Evolutionary conservation across 2,329 filamentous ascomycete genomes (phyloP), one percentile per base, ranked within the genome.

Genomic region (Fusarium circinatum): DNA sequence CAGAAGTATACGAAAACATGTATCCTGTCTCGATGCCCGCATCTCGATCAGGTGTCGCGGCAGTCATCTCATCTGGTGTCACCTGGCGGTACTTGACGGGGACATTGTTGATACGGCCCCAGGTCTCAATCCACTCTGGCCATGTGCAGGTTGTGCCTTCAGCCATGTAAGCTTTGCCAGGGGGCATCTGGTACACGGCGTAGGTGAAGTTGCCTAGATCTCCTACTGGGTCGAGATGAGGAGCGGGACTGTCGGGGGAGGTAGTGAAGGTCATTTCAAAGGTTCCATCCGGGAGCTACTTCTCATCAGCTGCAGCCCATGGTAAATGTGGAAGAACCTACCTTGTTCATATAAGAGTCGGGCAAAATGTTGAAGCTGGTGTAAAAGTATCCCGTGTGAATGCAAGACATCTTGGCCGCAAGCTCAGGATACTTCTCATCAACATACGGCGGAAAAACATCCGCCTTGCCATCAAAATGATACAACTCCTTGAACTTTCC

Each of bases 381-480:
- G 47, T 78, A 86, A 62, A 87, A 87, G 72, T 76, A 87, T 0
- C 86, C 86, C 0, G 85, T 88, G 14, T 88, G 85, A 28, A 88
- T 84, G 76, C 84, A 87, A 11, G 84, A 86, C 83, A 86, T 86
- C 79, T 88, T 89, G 58, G 77, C 79, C 12, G 84, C 85, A 38
- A 89, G 76, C 9, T 73, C 75, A 0, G 85, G 84, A 68, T 87
- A 82, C 9, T 76, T 83, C 6, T 81, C 81, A 14, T 79, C 70
- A 8, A 87, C 85, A 47, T 88, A 87, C 18, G 78, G 58, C 0
- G 85, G 86, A 34, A 87, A 87, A 22, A 87, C 77, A 49, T 87
- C 86, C 4, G 87, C 87, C 78, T 89, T 89, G 13, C 83, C 76
- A 75, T 89, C 87, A 61, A 85, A 87, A 74, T 88, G 86, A 71